These are phyloP conservation scores for Venturia oleaginea DNA, from an alignment of 2,329 filamentous ascomycete genomes.

Conservation along the genomic window DNA sequence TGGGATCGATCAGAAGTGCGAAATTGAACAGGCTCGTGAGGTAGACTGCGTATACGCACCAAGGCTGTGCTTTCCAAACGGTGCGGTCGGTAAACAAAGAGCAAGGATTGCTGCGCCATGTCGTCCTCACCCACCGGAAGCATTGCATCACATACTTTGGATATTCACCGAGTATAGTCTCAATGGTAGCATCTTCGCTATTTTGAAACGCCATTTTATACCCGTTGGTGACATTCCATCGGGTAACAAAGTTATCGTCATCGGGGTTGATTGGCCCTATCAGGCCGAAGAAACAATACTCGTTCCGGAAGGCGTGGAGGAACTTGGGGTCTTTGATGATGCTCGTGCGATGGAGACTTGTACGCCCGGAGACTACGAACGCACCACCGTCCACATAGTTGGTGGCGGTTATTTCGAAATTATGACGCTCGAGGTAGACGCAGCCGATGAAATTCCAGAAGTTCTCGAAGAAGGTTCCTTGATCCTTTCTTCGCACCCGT, in stretches of 20 bases:
- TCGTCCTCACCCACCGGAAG: conserved; percentile 45
- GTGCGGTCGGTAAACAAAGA: conserved; percentile 24
- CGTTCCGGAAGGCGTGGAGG: conserved; percentile 11
- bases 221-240: conserved; percentile 38
- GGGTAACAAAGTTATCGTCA: conserved; percentile 41
- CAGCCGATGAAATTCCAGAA: conserved; percentile 21
- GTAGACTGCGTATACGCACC: conserved; percentile 49
- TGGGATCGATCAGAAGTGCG: conserved; percentile 43
- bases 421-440: conserved; percentile 26
- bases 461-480: conserved; percentile 9
- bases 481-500: conserved; percentile 12
- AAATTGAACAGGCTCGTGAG: conserved; percentile 47
- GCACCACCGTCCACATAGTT: conserved; percentile 26
- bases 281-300: conserved; percentile 12
- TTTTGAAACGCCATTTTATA: conserved; percentile 47
- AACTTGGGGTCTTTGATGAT: conserved; percentile 22
- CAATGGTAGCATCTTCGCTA: conserved; percentile 37
- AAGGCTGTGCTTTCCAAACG: conserved; percentile 39
- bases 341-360: conserved; percentile 19
- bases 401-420: conserved; percentile 25
- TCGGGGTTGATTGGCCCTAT: conserved; percentile 20
- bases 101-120: conserved; percentile 32
- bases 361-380: conserved; percentile 26
- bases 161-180: conserved; percentile 39
- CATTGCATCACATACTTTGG: conserved; percentile 41